A percentile compares a stretch with the other conserved stretches of the same genome.
phyloP scores from a whole-genome alignment of 768 basidiomycete genomes.

The Melanogaster broomeanus region DNA sequence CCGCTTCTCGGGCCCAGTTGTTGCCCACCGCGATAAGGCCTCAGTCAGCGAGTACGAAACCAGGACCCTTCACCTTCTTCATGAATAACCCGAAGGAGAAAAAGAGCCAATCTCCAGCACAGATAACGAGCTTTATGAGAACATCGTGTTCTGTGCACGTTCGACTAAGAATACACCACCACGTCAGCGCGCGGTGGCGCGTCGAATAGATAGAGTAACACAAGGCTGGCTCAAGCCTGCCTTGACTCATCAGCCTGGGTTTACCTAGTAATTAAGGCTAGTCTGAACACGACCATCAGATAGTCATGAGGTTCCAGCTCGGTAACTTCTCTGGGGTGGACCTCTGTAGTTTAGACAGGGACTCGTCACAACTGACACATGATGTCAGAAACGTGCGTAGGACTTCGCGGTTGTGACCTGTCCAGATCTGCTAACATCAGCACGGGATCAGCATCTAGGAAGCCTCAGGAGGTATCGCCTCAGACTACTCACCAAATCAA shows the following conservation, averaged over 20 bases:
- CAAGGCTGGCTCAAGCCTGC: no score
- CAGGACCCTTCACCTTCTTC: background rate
- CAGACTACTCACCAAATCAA: background rate
- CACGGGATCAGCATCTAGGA: background rate
- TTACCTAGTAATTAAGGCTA: no score
- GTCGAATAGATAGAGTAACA: background rate
- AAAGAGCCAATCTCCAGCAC: constrained; percentile 3
- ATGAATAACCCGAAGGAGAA: background rate
- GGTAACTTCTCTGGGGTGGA: no score
- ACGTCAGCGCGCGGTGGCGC: constrained; percentile 3
- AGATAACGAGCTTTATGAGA: constrained; percentile 12
- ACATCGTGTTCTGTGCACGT: constrained; percentile 3
- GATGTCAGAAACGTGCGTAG: constrained; percentile 1
- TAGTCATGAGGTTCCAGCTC: no score
- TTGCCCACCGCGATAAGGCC: no score
- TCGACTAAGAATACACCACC: background rate
- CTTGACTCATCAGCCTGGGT: no score
- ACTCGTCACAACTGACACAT: constrained; percentile 9
- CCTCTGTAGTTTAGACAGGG: no score
- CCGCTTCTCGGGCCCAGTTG: no score
- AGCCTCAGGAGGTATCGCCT: background rate
- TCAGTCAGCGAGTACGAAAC: background rate
- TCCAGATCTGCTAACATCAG: background rate
- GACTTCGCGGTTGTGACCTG: constrained; percentile 6
- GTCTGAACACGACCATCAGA: no score